Conservation (phyloP, 352 stramenopile species). For the Detonula confervacea region DNA sequence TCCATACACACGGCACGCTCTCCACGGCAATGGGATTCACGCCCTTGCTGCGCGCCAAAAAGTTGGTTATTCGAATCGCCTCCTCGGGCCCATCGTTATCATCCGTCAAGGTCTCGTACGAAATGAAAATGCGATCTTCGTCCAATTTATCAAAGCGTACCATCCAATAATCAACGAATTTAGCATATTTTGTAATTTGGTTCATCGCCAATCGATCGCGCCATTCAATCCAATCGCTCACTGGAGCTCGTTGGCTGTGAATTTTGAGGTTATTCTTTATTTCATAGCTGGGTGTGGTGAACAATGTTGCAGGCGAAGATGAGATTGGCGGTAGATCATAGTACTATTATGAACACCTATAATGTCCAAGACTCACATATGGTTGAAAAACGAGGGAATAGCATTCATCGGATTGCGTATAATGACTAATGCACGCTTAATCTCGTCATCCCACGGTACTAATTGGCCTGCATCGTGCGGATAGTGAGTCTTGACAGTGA, state of each 20-base stretch:
- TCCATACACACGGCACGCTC: constrained; percentile 54
- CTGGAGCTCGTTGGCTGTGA: constrained; percentile 47
- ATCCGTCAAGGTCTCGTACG: constrained; percentile 46
- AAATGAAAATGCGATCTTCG: constrained; percentile 51
- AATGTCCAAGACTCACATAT: constrained; percentile 40
- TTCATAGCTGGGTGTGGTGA: constrained; percentile 30
- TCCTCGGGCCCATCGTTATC: constrained; percentile 47
- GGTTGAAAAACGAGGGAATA: constrained; percentile 61
- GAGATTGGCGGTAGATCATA: not conserved
- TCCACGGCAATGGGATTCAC: constrained; percentile 44
- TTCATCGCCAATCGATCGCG: constrained; percentile 40
- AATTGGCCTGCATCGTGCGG: constrained; percentile 55
- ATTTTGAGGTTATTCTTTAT: constrained; percentile 58
- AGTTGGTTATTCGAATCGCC: constrained; percentile 45
- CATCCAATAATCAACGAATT: constrained; percentile 60
- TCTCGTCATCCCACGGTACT: constrained; percentile 53
- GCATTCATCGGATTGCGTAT: constrained; percentile 63
- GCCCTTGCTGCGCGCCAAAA: constrained; percentile 45
- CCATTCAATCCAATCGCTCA: constrained; percentile 60
- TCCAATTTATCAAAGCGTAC: constrained; percentile 45
- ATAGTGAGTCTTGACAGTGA: constrained; percentile 63
- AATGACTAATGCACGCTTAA: constrained; percentile 55
- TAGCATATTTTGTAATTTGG: constrained; percentile 45
- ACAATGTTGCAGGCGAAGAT: not conserved
- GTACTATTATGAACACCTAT: not conserved